These are phyloP conservation scores for Candida piceae DNA, from an alignment of 805 yeast species.

Conservation along the genomic window DNA sequence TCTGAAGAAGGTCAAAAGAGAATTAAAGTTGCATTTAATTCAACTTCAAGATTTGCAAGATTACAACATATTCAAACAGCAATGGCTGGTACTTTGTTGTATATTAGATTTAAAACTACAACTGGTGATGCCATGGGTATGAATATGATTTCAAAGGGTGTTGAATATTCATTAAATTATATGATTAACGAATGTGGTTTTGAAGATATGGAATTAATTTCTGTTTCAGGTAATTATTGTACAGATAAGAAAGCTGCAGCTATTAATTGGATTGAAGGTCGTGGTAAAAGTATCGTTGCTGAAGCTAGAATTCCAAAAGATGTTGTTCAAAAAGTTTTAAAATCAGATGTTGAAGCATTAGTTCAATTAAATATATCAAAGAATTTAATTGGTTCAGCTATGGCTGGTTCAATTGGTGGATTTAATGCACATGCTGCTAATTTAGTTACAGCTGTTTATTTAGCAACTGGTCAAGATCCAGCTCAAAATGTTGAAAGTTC, in stretches of 20 bases:
- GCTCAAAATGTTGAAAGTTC: slow-evolving; percentile 98
- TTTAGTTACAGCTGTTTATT: slow-evolving; percentile 85
- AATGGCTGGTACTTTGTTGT: slow-evolving; percentile 85
- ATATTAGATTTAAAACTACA: slow-evolving; percentile 92
- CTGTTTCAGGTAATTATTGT: slow-evolving; percentile 96
- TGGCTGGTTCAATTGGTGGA: slow-evolving; percentile 98
- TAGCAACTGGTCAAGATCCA: slow-evolving; percentile 99
- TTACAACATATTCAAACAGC: slow-evolving; percentile 89
- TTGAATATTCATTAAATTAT: slow-evolving; percentile 75
- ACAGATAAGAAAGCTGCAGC: slow-evolving; percentile 98
- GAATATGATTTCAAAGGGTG: slow-evolving; percentile 99
- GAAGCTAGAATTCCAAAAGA: slow-evolving; percentile 86
- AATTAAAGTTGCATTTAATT: slow-evolving; percentile 86
- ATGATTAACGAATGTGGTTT: slow-evolving; percentile 90
- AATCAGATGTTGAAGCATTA: slow-evolving; percentile 87
- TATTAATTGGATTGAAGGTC: slow-evolving; percentile 98
- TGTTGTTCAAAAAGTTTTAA: slow-evolving; percentile 74
- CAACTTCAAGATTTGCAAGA: slow-evolving; percentile 96
- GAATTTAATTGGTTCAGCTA: slow-evolving; percentile 92
- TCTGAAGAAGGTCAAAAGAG: slow-evolving; percentile 85
- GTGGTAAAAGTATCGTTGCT: slow-evolving; percentile 97
- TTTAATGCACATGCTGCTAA: slow-evolving; percentile 98
- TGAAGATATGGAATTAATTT: slow-evolving; percentile 87
- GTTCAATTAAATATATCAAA: slow-evolving; percentile 86
- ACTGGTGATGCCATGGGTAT: slow-evolving; percentile 99